These are phyloP conservation scores for Phoma sp. DNA, from an alignment of 2,329 filamentous ascomycete species.

Conservation along the genomic window DNA sequence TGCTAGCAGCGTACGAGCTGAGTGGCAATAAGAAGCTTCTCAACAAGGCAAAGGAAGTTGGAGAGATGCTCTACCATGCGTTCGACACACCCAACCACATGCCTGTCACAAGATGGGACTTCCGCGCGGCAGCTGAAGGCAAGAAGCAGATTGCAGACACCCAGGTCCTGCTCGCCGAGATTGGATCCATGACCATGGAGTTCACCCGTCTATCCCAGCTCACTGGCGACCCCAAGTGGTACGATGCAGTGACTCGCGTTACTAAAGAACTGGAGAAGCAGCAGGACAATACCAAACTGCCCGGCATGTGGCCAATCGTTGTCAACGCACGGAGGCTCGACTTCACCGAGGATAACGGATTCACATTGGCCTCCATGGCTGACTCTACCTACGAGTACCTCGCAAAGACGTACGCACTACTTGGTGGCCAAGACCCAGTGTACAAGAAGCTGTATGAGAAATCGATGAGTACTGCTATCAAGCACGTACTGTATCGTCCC, in stretches of 20 bases:
- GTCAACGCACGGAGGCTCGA: constrained; percentile 52
- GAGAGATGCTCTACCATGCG: constrained; percentile 78
- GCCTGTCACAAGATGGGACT: constrained; percentile 65
- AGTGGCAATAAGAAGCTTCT: constrained; percentile 77
- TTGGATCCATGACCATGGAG: constrained; percentile 58
- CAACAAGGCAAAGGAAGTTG: constrained; percentile 80
- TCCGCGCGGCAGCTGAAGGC: constrained; percentile 48
- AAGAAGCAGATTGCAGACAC: constrained; percentile 51
- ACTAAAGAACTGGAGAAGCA: constrained; percentile 52
- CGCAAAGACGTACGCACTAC: constrained; percentile 53
- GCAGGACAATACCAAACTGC: constrained; percentile 53
- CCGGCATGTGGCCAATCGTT: constrained; percentile 58
- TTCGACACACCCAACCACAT: constrained; percentile 96
- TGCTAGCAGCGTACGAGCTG: constrained; percentile 86
- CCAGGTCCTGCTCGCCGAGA: constrained; percentile 55
- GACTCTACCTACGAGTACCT: constrained; percentile 51
- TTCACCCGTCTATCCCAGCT: constrained; percentile 57
- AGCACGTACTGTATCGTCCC: constrained; percentile 58
- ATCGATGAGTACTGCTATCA: constrained; percentile 51
- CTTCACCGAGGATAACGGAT: constrained; percentile 50
- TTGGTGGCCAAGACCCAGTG: constrained; percentile 51
- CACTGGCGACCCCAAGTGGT: constrained; percentile 56
- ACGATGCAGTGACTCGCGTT: constrained; percentile 55
- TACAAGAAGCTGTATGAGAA: constrained; percentile 66
- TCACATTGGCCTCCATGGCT: constrained; percentile 48